Evolutionary conservation across 345 rosid species (phyloP).

Genomic region (Draba incana): DNA sequence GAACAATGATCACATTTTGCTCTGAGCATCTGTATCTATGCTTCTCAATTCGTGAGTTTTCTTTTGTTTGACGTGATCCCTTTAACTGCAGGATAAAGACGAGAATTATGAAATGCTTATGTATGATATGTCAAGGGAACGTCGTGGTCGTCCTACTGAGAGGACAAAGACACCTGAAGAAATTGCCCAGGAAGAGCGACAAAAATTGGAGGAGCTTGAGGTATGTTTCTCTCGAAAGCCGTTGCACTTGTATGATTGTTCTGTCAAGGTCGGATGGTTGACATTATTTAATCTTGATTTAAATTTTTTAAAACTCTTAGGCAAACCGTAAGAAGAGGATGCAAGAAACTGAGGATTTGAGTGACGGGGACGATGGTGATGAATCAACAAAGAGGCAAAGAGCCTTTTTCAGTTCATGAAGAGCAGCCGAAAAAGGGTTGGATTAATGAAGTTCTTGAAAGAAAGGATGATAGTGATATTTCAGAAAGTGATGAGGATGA

Average conservation of each 20-base stretch:
- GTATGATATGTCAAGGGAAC: conserved; percentile 58
- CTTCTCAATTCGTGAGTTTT: conserved; percentile 15
- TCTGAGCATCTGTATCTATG: background rate
- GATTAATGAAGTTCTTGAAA: conserved; percentile 86
- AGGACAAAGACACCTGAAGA: conserved; percentile 93
- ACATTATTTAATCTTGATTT: conserved; percentile 15
- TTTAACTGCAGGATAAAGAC: conserved; percentile 47
- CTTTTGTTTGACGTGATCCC: conserved; percentile 14
- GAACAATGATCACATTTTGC: conserved; percentile 3
- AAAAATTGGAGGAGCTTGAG: conserved; percentile 77
- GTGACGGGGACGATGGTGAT: conserved; percentile 70
- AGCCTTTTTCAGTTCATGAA: conserved; percentile 58
- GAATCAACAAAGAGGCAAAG: conserved; percentile 45
- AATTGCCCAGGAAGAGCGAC: conserved; percentile 91
- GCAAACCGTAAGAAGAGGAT: conserved; percentile 85
- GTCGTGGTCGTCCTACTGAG: conserved; percentile 80
- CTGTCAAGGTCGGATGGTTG: conserved; percentile 15
- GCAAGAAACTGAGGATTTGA: conserved; percentile 67
- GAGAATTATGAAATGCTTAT: conserved; percentile 69
- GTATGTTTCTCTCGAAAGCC: conserved; percentile 45
- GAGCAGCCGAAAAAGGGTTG: conserved; percentile 68
- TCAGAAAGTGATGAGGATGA: conserved; percentile 60
- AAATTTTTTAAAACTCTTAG: conserved; percentile 49
- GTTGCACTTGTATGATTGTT: conserved; percentile 14
- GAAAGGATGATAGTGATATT: conserved; percentile 53